Evolutionary conservation across 2,329 filamentous ascomycete species (phyloP), one percentile per base, ranked within the genome.

Genomic region (Botrytis pseudocinerea): DNA sequence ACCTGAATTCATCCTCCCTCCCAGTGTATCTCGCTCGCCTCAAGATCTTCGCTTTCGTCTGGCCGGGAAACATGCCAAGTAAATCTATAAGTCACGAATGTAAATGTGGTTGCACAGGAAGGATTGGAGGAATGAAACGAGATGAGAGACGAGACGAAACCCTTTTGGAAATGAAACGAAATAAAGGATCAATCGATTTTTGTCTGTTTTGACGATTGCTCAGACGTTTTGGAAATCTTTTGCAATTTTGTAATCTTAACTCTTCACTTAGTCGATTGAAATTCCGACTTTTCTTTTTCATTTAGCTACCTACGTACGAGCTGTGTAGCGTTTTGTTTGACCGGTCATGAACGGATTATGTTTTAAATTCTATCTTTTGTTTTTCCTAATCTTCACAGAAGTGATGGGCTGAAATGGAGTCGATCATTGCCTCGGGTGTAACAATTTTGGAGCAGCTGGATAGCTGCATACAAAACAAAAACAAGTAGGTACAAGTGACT

Each of bases 121-220:
- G 70, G 62, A 72, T 72, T 40, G 54, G 62, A 68, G 28, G 46
- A 72, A 68, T 48, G 70, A 72, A 66, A 72, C 61, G 25, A 46
- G 38, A 57, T 20, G 44, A 60, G 59, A 68, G 61, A 32, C 28
- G 62, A 68, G 62, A 60, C 38, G 70, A 72, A 60, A 59, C 61
- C 61, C 44, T 51, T 20, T 51, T n/a, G 16, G 25, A 44, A 42
- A 68, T 48, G 63, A 71, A 51, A 38, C 28, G 25, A 44, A 57
- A 28, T 22, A 35, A 35, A 62, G 42, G 40, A 61, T 35, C 51
- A 35, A 57, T 32, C n/a, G 14, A 32, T 28, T 42, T 18, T 42
- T 57, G 8, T 64, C 48, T 32, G 18, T 57, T 38, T 42, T 38
- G 18, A 18, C 25, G 20, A 51, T 28, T 54, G 44, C 28, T 54